Evolutionary conservation across 768 basidiomycete genomes (phyloP), one percentile per base, ranked within the genome.

Genomic region (Atractiella rhizophila): DNA sequence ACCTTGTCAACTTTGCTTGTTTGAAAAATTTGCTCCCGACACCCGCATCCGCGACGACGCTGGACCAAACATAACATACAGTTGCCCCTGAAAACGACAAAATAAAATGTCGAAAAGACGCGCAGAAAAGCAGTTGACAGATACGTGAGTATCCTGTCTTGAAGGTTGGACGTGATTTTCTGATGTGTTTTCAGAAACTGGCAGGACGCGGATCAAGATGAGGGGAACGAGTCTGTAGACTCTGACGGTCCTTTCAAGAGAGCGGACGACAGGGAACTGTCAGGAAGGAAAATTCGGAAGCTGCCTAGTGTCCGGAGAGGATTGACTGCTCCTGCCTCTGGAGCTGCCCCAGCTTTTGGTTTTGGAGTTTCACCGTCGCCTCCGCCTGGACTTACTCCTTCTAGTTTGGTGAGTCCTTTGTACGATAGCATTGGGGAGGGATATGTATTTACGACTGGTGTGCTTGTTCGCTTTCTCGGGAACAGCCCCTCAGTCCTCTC

Each of bases 61-160:
- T n/a, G n/a, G n/a, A n/a, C n/a, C n/a, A n/a, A n/a, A n/a, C n/a
- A n/a, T n/a, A n/a, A n/a, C n/a, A n/a, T n/a, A n/a, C n/a, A n/a
- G n/a, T n/a, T n/a, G n/a, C n/a, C n/a, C n/a, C n/a, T n/a, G n/a
- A n/a, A n/a, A n/a, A n/a, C n/a, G n/a, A n/a, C n/a, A n/a, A n/a
- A n/a, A n/a, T n/a, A 32, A 19, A 11, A 32, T 32, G 13, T 20
- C 33, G 23, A 42, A 42, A 35, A 26, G 41, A 35, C 34, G 35
- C 11, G 41, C 41, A 15, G 41, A 42, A 26, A 37, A 35, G 31
- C 32, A 42, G 15, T 21, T 42, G 4, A 42, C 41, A 23, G 41
- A 42, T 35, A 42, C 34, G 41, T 42, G 18, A 21, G 41, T 7
- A 38, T 25, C 24, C 35, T 4, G 23, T 9, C 9, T 35, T 16